A percentile compares a stretch with the other conserved stretches of the same genome.
Evolutionary conservation across 78 protist genomes (phyloP).

Genomic region (Creolimax fragrantissima): DNA sequence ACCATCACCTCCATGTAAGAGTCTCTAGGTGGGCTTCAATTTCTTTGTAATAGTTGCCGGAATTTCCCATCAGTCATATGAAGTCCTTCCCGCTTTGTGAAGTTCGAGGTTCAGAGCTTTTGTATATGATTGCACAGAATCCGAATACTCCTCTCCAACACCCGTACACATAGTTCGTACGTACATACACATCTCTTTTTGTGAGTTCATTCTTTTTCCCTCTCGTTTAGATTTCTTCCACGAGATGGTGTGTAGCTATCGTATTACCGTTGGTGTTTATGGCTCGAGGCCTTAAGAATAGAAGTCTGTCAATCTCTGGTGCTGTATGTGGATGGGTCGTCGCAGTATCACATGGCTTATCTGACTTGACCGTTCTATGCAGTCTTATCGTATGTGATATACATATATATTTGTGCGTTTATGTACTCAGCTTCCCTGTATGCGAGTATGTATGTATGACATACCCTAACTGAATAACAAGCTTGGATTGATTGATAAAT

Average conservation of each 20-base stretch:
- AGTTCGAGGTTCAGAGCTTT: too few relatives aligned
- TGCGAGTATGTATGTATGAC: not conserved
- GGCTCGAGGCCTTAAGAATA: not conserved
- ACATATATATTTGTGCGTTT: not conserved
- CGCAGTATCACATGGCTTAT: not conserved
- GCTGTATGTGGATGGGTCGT: not conserved
- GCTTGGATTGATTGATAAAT: not conserved
- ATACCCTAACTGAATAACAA: not conserved
- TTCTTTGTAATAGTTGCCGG: too few relatives aligned
- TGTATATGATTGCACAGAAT: not conserved
- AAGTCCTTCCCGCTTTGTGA: too few relatives aligned
- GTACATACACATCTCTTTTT: not conserved
- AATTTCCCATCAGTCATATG: too few relatives aligned
- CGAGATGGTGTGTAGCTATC: not conserved
- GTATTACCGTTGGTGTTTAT: not conserved
- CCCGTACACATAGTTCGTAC: not conserved
- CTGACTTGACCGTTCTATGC: not conserved
- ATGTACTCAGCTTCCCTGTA: not conserved
- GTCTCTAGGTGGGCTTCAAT: too few relatives aligned
- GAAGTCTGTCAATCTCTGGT: not conserved
- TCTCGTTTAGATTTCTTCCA: not conserved
- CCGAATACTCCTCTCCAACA: not conserved
- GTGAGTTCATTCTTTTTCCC: not conserved
- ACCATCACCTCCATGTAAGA: too few relatives aligned
- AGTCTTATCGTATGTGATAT: not conserved